Conservation (phyloP, 495 filamentous ascomycete genomes). For the Neurospora sp. region DNA sequence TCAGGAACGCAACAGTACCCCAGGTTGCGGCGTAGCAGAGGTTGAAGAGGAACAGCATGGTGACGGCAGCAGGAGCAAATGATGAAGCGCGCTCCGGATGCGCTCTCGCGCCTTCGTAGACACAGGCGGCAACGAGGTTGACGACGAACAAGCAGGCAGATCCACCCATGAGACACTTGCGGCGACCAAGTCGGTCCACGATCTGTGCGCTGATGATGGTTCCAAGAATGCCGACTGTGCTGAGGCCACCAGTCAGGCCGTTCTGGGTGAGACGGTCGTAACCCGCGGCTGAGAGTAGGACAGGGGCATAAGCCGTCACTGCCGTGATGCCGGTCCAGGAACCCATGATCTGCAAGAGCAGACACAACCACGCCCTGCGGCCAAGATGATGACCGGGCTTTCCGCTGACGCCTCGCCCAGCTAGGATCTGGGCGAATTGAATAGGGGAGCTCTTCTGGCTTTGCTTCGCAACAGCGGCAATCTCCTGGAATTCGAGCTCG, state of each 20-base stretch:
- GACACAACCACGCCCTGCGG: conserved; percentile 14
- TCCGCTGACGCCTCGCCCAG: background rate
- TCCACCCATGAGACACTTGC: conserved; percentile 8
- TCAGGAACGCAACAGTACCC: conserved; percentile 10
- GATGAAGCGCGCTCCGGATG: conserved; percentile 5
- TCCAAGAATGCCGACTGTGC: conserved; percentile 9
- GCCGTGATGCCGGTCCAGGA: conserved; percentile 67
- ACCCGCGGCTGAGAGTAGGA: conserved; percentile 41
- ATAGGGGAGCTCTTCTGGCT: background rate
- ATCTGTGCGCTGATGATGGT: conserved; percentile 12
- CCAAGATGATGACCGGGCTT: conserved; percentile 6
- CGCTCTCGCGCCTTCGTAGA: conserved; percentile 7
- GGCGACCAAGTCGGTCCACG: conserved; percentile 10
- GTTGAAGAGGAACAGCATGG: conserved; percentile 11
- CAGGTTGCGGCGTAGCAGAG: conserved; percentile 10
- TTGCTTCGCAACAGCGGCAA: background rate
- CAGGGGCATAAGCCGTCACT: conserved; percentile 55
- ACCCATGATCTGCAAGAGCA: conserved; percentile 66
- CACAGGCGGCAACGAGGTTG: conserved; percentile 4
- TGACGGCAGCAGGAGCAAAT: conserved; percentile 10
- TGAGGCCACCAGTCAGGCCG: conserved; percentile 7
- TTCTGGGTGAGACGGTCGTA: conserved; percentile 8
- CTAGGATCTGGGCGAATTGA: background rate
- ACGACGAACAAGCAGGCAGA: conserved; percentile 3
- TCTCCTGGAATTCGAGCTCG: background rate